Evolutionary conservation across 306 rosid species (phyloP), one percentile per base, ranked within the genome.

Genomic region (Vachellia pachyceras): DNA sequence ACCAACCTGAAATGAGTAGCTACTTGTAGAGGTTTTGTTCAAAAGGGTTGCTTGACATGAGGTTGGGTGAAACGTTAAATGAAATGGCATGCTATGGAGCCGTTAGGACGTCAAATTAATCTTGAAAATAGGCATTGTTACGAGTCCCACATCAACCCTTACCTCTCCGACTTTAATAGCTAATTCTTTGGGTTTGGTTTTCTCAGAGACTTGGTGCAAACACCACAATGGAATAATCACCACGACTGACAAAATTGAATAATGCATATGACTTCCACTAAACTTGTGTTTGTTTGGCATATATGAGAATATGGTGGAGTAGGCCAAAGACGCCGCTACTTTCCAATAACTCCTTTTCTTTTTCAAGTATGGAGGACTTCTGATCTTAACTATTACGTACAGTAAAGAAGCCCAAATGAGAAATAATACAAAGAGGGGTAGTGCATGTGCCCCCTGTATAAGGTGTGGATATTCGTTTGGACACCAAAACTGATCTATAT

Each of bases 401-500:
- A n/a, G 3, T 29, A 29, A 45, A 54, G 25, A 54, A 54, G 61
- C 23, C 13, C 12, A 29, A 9, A 55, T 55, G 33, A 54, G 7
- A 54, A 6, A 54, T 54, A 45, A 29, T 29, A 2, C 33, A 29
- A 37, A 0, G 1, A n/a, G 1, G 18, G 0, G 40, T 40, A 12
- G 44, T 15, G n/a, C n/a, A n/a, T n/a, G 29, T 29, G 33, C 33
- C 33, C 20, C 46, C 42, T 87, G 81, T 84, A 85, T 79, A 87
- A 76, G 77, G 37, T 18, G 3, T 6, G 52, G 79, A 80, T 73
- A 76, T 52, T 80, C 77, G 72, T 44, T 50, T 63, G 82, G 85
- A 79, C 84, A 84, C 64, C 18, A 72, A 65, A 33, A 42, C 55
- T 15, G 11, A 29, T 61, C 5, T 49, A 49, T 49, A 15, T 13